A percentile compares a stretch with the other conserved stretches of the same genome.
These are phyloP conservation scores for Dactylonectria macrodidyma DNA, from an alignment of 2,329 filamentous ascomycete species.

Conservation along the genomic window DNA sequence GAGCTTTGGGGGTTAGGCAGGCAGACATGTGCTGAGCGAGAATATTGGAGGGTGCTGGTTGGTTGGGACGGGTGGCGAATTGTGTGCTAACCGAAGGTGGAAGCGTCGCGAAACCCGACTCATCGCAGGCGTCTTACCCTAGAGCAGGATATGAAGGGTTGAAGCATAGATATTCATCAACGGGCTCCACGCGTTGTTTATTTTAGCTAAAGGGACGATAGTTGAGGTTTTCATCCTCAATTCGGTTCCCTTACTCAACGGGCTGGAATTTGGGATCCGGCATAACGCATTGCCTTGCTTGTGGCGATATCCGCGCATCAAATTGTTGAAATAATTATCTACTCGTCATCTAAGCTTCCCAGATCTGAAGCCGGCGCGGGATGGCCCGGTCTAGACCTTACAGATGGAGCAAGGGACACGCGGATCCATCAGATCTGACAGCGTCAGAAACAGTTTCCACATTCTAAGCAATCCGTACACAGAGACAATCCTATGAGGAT, in stretches of 20 bases:
- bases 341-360: neutral
- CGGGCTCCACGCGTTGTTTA: neutral
- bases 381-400: conserved; percentile 14
- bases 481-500: neutral
- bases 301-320: no score
- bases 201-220: no score
- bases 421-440: neutral
- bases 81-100: conserved; percentile 6
- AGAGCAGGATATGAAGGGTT: neutral
- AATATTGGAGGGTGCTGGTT: conserved; percentile 12
- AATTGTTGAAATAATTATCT: no score
- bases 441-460: neutral
- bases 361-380: neutral
- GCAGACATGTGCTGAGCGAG: neutral
- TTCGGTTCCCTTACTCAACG: neutral
- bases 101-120: neutral
- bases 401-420: neutral
- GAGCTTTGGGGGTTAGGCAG: conserved; percentile 1
- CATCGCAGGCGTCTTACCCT: conserved; percentile 4
- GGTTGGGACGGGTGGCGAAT: neutral
- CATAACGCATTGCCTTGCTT: no score
- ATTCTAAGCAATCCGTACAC: neutral
- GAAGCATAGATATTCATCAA: neutral
- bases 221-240: neutral
- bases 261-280: no score